Percentiles rank a stretch among this genome's conserved stretches.
Evolutionary conservation across 768 basidiomycete genomes (phyloP).

Genomic region (Lanmaoa rubissima): DNA sequence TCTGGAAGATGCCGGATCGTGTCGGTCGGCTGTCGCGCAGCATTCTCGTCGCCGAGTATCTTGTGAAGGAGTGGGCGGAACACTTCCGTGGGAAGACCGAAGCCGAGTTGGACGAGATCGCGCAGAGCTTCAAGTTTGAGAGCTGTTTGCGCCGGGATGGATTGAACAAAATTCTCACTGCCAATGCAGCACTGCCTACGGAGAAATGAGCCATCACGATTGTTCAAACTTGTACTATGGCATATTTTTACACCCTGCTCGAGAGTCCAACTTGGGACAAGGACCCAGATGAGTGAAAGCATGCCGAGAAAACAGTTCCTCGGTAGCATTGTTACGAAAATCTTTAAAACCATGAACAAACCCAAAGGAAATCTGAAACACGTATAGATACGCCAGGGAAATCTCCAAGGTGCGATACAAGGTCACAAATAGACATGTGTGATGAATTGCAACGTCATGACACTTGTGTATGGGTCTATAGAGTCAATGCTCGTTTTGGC

Average conservation of each 20-base stretch:
- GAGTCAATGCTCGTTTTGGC: slow-evolving; percentile 19
- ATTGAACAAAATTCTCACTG: slow-evolving; percentile 54
- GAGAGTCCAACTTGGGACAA: background rate
- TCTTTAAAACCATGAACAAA: too few relatives aligned
- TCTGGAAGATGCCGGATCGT: slow-evolving; percentile 59
- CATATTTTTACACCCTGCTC: background rate
- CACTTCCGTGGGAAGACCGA: slow-evolving; percentile 59
- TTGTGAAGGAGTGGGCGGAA: slow-evolving; percentile 72
- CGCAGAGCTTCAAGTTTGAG: slow-evolving; percentile 71
- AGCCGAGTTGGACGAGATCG: slow-evolving; percentile 66
- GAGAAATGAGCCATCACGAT: background rate
- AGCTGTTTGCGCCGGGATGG: slow-evolving; percentile 67
- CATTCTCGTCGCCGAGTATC: slow-evolving; percentile 68
- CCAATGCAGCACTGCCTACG: slow-evolving; percentile 32
- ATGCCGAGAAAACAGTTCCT: background rate
- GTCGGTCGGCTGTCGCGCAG: slow-evolving; percentile 60
- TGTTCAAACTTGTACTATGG: background rate
- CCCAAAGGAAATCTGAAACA: background rate
- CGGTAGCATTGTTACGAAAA: background rate
- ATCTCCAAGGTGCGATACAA: background rate
- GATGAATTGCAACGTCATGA: background rate
- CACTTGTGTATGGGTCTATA: slow-evolving; percentile 1
- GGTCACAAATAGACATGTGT: background rate
- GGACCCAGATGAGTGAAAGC: background rate
- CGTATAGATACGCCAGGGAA: background rate